Evolutionary conservation across 176 grass and related monocot species (phyloP).

Genomic region (Thalia dealbata): DNA sequence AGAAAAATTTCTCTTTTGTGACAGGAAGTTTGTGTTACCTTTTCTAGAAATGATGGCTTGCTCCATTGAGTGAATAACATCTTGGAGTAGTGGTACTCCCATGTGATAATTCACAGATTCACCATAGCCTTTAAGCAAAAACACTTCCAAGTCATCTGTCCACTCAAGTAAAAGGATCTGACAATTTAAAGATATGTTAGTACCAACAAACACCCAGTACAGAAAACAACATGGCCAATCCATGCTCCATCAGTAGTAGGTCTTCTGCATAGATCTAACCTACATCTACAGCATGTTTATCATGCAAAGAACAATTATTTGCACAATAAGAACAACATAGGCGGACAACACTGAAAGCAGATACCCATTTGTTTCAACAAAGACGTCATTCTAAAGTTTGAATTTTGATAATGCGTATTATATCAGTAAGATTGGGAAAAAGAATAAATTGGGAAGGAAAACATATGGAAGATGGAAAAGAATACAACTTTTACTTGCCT

Average conservation of each 20-base stretch:
- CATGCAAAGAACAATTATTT: neutral
- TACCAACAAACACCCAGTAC: neutral
- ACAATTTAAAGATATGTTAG: conserved; percentile 20
- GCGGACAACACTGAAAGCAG: too few relatives aligned
- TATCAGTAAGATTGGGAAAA: too few relatives aligned
- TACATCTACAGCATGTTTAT: neutral
- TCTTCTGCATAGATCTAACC: neutral
- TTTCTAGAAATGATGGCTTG: conserved; percentile 63
- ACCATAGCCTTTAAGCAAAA: conserved; percentile 92
- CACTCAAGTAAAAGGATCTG: conserved; percentile 77
- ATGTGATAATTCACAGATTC: conserved; percentile 89
- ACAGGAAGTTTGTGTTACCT: conserved; percentile 32
- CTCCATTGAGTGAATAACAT: conserved; percentile 86
- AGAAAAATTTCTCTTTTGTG: too few relatives aligned
- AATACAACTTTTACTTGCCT: neutral
- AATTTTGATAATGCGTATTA: too few relatives aligned
- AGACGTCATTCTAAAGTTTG: too few relatives aligned
- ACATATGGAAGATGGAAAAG: too few relatives aligned
- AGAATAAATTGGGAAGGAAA: too few relatives aligned
- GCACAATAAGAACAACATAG: neutral
- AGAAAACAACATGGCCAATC: neutral
- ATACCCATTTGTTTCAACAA: too few relatives aligned
- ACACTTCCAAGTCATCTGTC: conserved; percentile 93
- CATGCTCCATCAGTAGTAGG: neutral
- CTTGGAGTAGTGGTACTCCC: conserved; percentile 70